phyloP scores from a whole-genome alignment of 768 basidiomycete species.

The Trametes punicea region DNA sequence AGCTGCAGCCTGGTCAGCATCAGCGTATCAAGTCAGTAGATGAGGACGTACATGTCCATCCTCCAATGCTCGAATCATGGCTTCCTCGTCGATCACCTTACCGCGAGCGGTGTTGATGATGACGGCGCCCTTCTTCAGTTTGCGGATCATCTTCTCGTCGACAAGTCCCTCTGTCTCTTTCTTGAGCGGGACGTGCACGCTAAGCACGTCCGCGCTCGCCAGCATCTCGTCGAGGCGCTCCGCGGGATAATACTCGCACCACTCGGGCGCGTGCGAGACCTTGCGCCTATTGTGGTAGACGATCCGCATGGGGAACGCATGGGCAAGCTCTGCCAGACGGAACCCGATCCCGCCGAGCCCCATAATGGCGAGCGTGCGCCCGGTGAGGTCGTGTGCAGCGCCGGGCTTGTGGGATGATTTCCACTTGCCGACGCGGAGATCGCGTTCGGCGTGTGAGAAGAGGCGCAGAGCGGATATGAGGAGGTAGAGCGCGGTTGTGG shows the following conservation, averaged over 20 bases:
- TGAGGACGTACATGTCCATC: conserved; percentile 73
- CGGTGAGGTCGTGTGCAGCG: conserved; percentile 59
- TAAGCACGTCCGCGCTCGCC: conserved; percentile 73
- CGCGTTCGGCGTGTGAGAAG: conserved; percentile 61
- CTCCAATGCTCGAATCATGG: conserved; percentile 80
- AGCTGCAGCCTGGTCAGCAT: conserved; percentile 43
- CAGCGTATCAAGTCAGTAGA: conserved; percentile 12
- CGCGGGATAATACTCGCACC: conserved; percentile 70
- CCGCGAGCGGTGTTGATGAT: conserved; percentile 91
- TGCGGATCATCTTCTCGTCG: conserved; percentile 70
- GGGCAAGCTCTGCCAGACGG: conserved; percentile 65
- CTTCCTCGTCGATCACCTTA: conserved; percentile 84
- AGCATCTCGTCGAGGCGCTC: conserved; percentile 63
- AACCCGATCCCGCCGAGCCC: conserved; percentile 77
- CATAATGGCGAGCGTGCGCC: conserved; percentile 67
- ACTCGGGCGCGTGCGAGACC: conserved; percentile 56
- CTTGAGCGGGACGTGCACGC: conserved; percentile 80
- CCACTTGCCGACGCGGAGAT: conserved; percentile 56
- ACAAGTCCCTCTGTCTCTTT: conserved; percentile 71
- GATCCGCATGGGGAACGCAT: conserved; percentile 86
- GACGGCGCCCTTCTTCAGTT: conserved; percentile 72
- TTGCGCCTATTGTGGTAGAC: conserved; percentile 73
- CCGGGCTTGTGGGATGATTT: conserved; percentile 49
- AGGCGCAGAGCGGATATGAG: conserved; percentile 75
- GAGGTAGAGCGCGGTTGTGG: conserved; percentile 83